Base-by-base conservation (phyloP, 768 basidiomycete genomes). In the Rhizopogon roseolus region DNA sequence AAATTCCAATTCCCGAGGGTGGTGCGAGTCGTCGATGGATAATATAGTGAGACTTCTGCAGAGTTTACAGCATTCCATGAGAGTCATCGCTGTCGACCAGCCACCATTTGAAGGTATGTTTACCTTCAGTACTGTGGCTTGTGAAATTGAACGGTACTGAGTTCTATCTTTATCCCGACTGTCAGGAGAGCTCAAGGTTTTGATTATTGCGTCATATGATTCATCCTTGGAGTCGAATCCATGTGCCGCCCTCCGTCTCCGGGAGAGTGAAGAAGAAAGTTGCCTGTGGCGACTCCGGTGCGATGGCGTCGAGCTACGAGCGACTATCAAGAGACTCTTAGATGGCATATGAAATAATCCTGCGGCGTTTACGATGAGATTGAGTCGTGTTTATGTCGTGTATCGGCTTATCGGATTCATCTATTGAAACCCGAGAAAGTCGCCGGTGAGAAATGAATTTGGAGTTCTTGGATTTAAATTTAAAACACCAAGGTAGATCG, bases 201-300 rank as follows among this genome's bases (percentile, higher is more conserved):
- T 82, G 46, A 69, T 84, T 19, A 65, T 68, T 27, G 57, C 65
- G 25, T 64, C 65, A 52, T 50, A 57, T 11, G 27, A 52, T 41
- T 29, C 34, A 49, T 50, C 49, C 49, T 3, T 48, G 5, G 14
- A 9, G 46, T 41, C 57, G 34, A 41, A 48, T 19, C 49, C 58
- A 41, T 41, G 41, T 8, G 79, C 78, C 5, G 72, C 74, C 11
- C 64, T 89, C 32, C 79, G 86, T 34, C 66, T 90, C 44, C 79
- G 76, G 48, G 82, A 81, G 57, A 77, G 78, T 17, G 84, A 86
- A 5, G 88, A 88, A 39, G 83, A 84, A 32, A 79, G 85, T 28
- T 88, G 86, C 62, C 64, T 90, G 43, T 90, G 88, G 87, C 78
- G 82, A 46, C 50, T 89, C 55, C 82, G 85, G 28, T 80, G 82